Percentiles rank a stretch among this genome's conserved stretches.
Conservation (phyloP, 108 stramenopile genomes). For the Fragilariopsis cylindrus region DNA sequence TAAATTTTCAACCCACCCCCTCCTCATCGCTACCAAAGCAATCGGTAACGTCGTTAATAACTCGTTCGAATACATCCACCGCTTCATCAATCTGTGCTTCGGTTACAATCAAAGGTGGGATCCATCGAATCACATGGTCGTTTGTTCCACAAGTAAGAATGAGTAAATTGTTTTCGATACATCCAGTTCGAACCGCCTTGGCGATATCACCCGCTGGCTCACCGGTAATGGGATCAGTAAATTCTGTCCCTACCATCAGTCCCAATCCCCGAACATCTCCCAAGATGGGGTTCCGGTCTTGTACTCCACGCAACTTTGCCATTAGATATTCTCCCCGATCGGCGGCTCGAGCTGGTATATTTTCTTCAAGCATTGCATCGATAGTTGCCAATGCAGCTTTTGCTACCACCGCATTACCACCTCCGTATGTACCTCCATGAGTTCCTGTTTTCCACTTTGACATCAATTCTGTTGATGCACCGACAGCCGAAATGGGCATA, state of each 20-base stretch:
- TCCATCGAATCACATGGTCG: constrained; percentile 25
- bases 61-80: constrained; percentile 10
- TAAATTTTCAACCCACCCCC: not conserved
- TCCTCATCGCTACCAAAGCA: not conserved
- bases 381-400: constrained; percentile 67
- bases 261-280: constrained; percentile 67
- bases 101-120: constrained; percentile 21
- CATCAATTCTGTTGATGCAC: constrained; percentile 52
- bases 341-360: constrained; percentile 47
- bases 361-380: constrained; percentile 52
- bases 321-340: constrained; percentile 45
- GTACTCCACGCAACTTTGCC: constrained; percentile 35
- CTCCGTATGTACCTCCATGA: constrained; percentile 74
- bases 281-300: constrained; percentile 39
- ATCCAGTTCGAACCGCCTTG: constrained; percentile 1
- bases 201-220: not conserved
- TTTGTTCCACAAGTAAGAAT: constrained; percentile 16
- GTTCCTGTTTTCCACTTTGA: constrained; percentile 55
- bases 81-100: constrained; percentile 11
- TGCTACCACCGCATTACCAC: constrained; percentile 61
- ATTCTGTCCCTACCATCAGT: constrained; percentile 71
- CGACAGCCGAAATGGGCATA: constrained; percentile 68
- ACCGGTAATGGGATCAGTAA: constrained; percentile 14
- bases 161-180: constrained; percentile 11
- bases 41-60: constrained; percentile 1